Conservation (phyloP, 2,329 filamentous ascomycete species). For the Aphanoascus verrucosus region DNA sequence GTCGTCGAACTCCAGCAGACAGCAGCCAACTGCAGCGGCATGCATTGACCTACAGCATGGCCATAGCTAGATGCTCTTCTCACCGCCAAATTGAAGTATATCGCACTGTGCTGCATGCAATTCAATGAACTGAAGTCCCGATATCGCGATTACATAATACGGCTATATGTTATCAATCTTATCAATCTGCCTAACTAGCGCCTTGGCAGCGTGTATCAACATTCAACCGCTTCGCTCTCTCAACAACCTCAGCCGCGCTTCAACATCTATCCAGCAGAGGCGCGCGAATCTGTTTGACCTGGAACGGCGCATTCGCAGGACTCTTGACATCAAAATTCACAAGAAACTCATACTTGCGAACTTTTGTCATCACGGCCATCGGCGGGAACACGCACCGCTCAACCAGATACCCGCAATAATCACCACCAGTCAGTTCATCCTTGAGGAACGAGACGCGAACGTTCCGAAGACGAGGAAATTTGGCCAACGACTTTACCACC, state of each 20-base stretch:
- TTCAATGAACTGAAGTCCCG: too few relatives aligned
- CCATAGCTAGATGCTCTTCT: too few relatives aligned
- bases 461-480: slow-evolving; percentile 5
- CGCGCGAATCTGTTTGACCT: slow-evolving; percentile 1
- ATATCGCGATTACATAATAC: too few relatives aligned
- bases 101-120: too few relatives aligned
- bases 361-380: background rate
- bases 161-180: slow-evolving; percentile 1
- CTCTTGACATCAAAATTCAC: slow-evolving; percentile 10
- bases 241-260: background rate
- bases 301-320: slow-evolving; percentile 9
- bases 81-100: too few relatives aligned
- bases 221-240: background rate
- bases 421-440: slow-evolving; percentile 6
- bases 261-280: background rate
- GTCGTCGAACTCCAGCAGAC: background rate
- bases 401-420: slow-evolving; percentile 5
- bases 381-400: slow-evolving; percentile 9
- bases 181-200: slow-evolving; percentile 2
- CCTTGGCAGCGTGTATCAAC: background rate
- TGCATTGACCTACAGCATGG: too few relatives aligned
- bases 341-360: slow-evolving; percentile 8
- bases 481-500: background rate
- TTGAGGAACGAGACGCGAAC: slow-evolving; percentile 10
- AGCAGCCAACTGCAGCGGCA: too few relatives aligned